Evolutionary conservation across 2,329 filamentous ascomycete genomes (phyloP).

Genomic region (Ilyonectria destructans): DNA sequence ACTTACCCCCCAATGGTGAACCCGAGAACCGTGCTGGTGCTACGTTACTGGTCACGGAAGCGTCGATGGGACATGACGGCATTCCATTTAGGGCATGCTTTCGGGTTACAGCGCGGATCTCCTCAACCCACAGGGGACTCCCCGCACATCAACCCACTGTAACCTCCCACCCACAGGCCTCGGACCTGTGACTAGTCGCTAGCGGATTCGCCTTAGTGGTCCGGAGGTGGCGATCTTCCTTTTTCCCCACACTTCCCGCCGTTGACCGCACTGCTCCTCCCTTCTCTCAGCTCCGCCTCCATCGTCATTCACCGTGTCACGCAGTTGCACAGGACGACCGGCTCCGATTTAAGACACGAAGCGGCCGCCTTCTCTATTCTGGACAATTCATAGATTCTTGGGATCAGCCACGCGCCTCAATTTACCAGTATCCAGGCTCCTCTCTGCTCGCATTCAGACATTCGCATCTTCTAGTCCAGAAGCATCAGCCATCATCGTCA

Average conservation of each 20-base stretch:
- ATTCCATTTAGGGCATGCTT: slow-evolving; percentile 1
- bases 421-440: background rate
- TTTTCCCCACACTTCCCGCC: background rate
- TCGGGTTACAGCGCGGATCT: slow-evolving; percentile 34
- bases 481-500: slow-evolving; percentile 29
- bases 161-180: background rate
- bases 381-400: background rate
- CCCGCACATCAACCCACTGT: slow-evolving; percentile 42
- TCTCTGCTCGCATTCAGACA: background rate
- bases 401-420: background rate
- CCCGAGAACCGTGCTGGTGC: background rate
- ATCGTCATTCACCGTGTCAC: slow-evolving; percentile 4
- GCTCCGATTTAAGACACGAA: slow-evolving; percentile 11
- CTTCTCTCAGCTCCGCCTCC: slow-evolving; percentile 12
- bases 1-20: background rate
- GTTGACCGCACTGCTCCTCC: background rate
- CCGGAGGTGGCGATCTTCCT: slow-evolving; percentile 19
- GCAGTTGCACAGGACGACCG: slow-evolving; percentile 17
- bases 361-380: slow-evolving; percentile 1
- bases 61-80: slow-evolving; percentile 16
- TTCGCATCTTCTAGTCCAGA: background rate
- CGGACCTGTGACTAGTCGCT: slow-evolving; percentile 33
- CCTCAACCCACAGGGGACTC: slow-evolving; percentile 39
- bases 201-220: slow-evolving; percentile 29
- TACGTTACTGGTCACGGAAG: background rate